A percentile compares a stretch with the other conserved stretches of the same genome.
Conservation (phyloP, 2,329 filamentous ascomycete species). For the Cercospora sojina region DNA sequence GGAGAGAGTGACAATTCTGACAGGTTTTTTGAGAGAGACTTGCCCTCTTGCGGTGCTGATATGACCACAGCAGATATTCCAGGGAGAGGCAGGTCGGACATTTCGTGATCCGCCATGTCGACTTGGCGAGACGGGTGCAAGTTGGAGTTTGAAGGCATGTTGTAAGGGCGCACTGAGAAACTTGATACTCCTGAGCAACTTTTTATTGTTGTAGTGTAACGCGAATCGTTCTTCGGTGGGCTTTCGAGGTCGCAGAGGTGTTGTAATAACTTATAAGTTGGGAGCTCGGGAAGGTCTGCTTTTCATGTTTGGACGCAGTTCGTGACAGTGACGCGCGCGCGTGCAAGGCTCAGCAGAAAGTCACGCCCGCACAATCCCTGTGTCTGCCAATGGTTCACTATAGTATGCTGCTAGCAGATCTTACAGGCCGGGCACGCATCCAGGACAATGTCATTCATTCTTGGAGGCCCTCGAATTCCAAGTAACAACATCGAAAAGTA, state of each 20-base stretch:
- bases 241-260: neutral
- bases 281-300: neutral
- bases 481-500: neutral
- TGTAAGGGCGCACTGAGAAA: neutral
- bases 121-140: neutral
- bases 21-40: neutral
- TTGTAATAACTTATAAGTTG: neutral
- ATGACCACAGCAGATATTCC: neutral
- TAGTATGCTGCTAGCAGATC: neutral
- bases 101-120: neutral
- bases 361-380: neutral
- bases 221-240: neutral
- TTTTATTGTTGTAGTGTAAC: neutral
- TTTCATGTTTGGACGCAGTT: neutral
- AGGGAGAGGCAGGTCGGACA: neutral
- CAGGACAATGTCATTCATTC: neutral
- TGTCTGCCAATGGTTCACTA: neutral
- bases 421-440: neutral
- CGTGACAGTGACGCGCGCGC: neutral
- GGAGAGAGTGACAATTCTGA: neutral
- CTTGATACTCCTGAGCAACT: neutral
- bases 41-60: neutral
- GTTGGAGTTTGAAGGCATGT: neutral
- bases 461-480: neutral
- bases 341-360: neutral